Conservation (phyloP, 768 basidiomycete species). For the Lepiota venenata region DNA sequence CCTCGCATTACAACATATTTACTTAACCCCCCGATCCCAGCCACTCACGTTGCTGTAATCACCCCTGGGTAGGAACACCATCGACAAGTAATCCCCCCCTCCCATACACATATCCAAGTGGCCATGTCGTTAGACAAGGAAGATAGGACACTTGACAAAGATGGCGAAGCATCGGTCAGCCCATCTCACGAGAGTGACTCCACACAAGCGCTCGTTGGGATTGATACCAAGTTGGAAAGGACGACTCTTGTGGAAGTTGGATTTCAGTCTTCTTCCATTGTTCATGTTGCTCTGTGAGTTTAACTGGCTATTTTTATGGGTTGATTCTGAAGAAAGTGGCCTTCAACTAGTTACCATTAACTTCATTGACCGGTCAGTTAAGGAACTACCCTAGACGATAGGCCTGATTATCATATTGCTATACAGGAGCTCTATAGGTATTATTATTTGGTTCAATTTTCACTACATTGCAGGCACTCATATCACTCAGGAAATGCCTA, state of each 20-base stretch:
- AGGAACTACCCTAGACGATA: neutral
- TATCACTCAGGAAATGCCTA: slow-evolving; percentile 15
- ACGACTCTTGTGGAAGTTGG: slow-evolving; percentile 32
- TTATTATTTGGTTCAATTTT: neutral
- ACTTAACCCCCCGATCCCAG: no score
- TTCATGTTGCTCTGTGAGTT: slow-evolving; percentile 34
- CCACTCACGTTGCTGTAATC: no score
- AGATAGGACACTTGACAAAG: no score
- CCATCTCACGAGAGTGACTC: no score
- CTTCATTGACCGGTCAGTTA: slow-evolving; percentile 31
- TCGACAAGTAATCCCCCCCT: no score
- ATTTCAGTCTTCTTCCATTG: slow-evolving; percentile 29
- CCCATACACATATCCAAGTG: no score
- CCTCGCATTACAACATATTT: no score
- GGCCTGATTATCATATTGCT: neutral
- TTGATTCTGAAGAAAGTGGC: neutral
- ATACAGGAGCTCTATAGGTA: slow-evolving; percentile 20
- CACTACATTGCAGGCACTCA: neutral
- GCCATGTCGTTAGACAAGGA: no score
- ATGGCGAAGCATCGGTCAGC: no score
- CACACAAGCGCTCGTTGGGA: slow-evolving; percentile 3
- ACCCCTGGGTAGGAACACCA: no score
- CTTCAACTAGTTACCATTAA: slow-evolving; percentile 16
- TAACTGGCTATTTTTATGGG: neutral
- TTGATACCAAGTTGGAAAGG: slow-evolving; percentile 29